Base-by-base conservation (phyloP, 805 yeast species). In the Wickerhamomyces kurtzmanii region DNA sequence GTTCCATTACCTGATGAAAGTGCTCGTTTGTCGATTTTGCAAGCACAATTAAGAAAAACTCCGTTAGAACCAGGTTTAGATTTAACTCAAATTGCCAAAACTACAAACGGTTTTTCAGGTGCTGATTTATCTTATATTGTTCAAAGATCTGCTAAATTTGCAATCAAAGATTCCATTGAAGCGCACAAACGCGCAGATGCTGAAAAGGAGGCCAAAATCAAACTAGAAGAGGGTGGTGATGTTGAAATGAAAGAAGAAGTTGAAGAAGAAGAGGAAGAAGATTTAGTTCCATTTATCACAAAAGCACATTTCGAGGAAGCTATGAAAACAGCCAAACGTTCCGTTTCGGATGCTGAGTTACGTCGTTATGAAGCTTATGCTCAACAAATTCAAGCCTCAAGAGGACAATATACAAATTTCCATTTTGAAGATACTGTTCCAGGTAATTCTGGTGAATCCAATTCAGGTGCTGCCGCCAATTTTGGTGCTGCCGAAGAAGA, bases 281-380 rank as follows among this genome's bases (percentile, higher is more conserved):
- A 91, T 55, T 85, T 94, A 17, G 99, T 91, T 43, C 98, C 99
- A 49, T 91, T 59, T 57, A 89, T 91, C 48, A 83, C 95, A 17
- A 82, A 80, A 52, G 79, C 78, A 29, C 99, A 91, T 57, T 86
- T 91, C 47, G 96, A 91, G 60, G 97, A 91, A 67, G 99, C 99
- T 26, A 91, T 91, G 99, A 87, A 89, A 76, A 86, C 97, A 2
- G 99, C 98, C 30, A 81, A 86, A 60, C 82, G 97, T 48, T 87
- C 96, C 31, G 99, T 91, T 27, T 78, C 93, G 22, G 97, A 93
- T 51, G 83, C 96, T 21, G 98, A 91, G 61, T 71, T 91, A 51
- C 91, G 99, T 62, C 87, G 98, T 62, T 91, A 91, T 57, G 98
- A 91, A 65, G 93, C 97, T 6, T 91, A 89, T 50, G 94, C 96